Base-by-base conservation (phyloP, 1,139 yeast species). In the Saccharomyces hybrid region DNA sequence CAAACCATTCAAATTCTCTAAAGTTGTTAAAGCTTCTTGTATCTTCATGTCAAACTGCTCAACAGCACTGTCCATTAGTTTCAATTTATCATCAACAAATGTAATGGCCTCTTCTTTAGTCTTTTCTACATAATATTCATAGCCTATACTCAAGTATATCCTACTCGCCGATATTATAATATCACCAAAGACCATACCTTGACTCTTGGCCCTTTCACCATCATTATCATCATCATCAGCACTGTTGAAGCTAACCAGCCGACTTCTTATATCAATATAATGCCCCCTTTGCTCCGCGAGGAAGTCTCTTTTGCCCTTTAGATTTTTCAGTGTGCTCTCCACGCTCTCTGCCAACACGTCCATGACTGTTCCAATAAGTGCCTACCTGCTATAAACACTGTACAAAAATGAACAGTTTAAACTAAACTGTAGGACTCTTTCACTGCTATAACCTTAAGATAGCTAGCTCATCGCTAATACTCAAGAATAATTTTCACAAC, bases 111-210 rank as follows among this genome's bases (percentile, higher is more conserved):
- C 79, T 0, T 56, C 60, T 0, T 67, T 66, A 0, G 72, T 64
- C 62, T 77, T 75, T 53, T 81, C 81, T 21, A 76, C 81, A 66
- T 80, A 83, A 61, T 81, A 82, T 5, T 82, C 88, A 58, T 77
- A 82, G 0, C 90, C 90, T 5, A 85, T 63, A 50, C 74, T 72
- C 2, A 81, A 75, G 62, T 75, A 74, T 3, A 80, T 71, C 53
- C 70, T 70, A 6, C 26, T 60, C 2, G 72, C 64, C n/a, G 75
- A 62, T 1, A 69, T 66, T 4, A 68, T 66, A 14, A 65, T 60
- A 38, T 65, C 71, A 1, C 75, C 77, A 16, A 64, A 63, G 2
- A 72, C 68, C 24, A 66, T 53, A 1, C 73, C 75, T 38, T 60
- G 66, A 3, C 63, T 62, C 2, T 57, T 61, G 2, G 58, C 48